Conservation (phyloP, 371 early-diverging fungal species). For the Saksenaea oblongispora region DNA sequence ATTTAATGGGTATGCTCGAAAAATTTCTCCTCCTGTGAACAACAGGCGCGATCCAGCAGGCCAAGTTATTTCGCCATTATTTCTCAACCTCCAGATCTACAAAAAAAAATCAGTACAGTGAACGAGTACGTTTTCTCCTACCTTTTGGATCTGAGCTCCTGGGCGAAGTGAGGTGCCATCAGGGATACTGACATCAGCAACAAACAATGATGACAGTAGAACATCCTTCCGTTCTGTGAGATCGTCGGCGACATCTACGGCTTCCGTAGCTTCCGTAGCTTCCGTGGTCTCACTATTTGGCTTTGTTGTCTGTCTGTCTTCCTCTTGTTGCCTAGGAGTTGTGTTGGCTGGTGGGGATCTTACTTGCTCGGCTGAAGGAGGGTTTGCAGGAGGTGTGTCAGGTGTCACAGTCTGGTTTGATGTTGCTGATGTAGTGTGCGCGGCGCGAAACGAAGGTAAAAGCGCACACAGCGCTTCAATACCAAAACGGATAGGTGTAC, state of each 20-base stretch:
- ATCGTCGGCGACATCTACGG: too few relatives aligned
- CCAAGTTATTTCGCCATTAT: slow-evolving; percentile 66
- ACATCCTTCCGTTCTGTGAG: neutral
- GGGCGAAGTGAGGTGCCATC: slow-evolving; percentile 63
- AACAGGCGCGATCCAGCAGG: slow-evolving; percentile 59
- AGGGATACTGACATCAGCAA: slow-evolving; percentile 69
- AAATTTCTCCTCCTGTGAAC: slow-evolving; percentile 53
- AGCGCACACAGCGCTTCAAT: too few relatives aligned
- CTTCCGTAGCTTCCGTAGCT: too few relatives aligned
- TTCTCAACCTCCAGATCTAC: slow-evolving; percentile 74
- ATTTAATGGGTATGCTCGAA: neutral
- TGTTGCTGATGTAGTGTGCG: too few relatives aligned
- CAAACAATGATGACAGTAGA: slow-evolving; percentile 45
- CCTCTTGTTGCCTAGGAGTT: too few relatives aligned
- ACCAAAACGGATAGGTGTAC: slow-evolving; percentile 20
- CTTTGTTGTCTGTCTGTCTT: too few relatives aligned
- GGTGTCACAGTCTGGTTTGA: too few relatives aligned
- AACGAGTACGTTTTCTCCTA: too few relatives aligned
- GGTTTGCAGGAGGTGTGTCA: too few relatives aligned
- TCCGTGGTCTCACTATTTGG: neutral
- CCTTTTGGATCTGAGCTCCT: slow-evolving; percentile 51
- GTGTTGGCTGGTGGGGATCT: too few relatives aligned
- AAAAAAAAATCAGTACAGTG: neutral
- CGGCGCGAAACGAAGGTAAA: too few relatives aligned
- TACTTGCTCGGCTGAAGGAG: too few relatives aligned